These are phyloP conservation scores for Calonectria naviculata DNA, from an alignment of 2,329 filamentous ascomycete genomes.

Conservation along the genomic window DNA sequence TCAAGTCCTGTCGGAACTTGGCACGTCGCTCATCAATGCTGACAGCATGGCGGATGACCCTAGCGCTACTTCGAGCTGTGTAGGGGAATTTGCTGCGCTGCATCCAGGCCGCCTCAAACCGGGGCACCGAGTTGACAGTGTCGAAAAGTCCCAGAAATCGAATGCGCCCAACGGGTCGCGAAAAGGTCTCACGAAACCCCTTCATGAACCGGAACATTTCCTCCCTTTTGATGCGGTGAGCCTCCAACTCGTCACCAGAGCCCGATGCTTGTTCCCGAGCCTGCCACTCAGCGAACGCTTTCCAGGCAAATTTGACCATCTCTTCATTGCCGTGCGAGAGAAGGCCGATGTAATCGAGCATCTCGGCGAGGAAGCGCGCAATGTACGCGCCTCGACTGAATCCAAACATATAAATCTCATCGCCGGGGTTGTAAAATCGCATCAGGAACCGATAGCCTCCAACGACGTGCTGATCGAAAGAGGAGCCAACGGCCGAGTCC, in stretches of 20 bases:
- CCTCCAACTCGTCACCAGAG: conserved; percentile 53
- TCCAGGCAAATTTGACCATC: conserved; percentile 87
- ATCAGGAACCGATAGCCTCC: conserved; percentile 85
- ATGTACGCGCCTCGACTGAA: conserved; percentile 81
- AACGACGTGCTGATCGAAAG: conserved; percentile 85
- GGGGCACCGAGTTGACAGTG: conserved; percentile 83
- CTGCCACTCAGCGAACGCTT: conserved; percentile 81
- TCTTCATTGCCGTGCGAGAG: conserved; percentile 87
- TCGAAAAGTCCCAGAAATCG: conserved; percentile 84
- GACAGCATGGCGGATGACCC: conserved; percentile 75
- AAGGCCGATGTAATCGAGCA: conserved; percentile 85
- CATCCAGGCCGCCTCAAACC: conserved; percentile 83
- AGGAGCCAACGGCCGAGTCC: conserved; percentile 83
- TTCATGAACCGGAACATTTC: conserved; percentile 81
- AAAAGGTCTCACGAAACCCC: conserved; percentile 84
- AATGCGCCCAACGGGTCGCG: conserved; percentile 78
- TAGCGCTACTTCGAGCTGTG: conserved; percentile 66
- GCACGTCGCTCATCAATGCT: conserved; percentile 77
- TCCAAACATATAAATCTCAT: conserved; percentile 78
- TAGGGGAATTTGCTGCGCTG: conserved; percentile 82
- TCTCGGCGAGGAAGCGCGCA: conserved; percentile 81
- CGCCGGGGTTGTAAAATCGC: conserved; percentile 74
- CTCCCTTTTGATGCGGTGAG: conserved; percentile 52
- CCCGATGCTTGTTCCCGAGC: conserved; percentile 61
- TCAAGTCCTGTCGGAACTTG: conserved; percentile 78